Base-by-base conservation (phyloP, 768 basidiomycete genomes). In the Brasilioporus rufonigricans region DNA sequence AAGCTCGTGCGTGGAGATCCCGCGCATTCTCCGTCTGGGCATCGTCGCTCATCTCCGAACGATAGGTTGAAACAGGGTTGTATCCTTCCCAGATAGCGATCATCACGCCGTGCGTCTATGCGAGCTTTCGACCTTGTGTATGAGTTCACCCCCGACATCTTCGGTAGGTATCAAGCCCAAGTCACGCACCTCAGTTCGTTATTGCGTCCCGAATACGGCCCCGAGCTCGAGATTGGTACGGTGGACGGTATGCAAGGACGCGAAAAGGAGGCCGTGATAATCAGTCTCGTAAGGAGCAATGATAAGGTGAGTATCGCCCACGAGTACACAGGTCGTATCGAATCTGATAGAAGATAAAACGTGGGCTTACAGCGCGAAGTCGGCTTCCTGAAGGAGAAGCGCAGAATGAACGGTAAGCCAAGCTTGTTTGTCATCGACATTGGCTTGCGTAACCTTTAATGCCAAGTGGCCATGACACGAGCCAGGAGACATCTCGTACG, bases 191-290 rank as follows among this genome's bases (percentile, higher is more conserved):
- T 98, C 36, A 82, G 91, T 0, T 85, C 87, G 0, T 74, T 93
- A 40, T 74, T 99, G 19, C 83, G 88, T 23, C 84, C 87, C 0
- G 67, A 74, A n/a, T 79, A 89, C 62, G 89, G 88, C 0, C 69
- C 76, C 0, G 74, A 75, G 24, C 79, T 98, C 1, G 94, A 98
- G 61, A 92, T 97, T 41, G 97, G 95, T 1, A 92, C 89, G 0
- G 94, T 98, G 1, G 97, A 98, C 65, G 93, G 94, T 0, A 91
- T 98, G 86, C 97, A 99, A 75, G 96, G 96, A 0, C 83, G 97
- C 46, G 96, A 99, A 69, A 93, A 93, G 61, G 93, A 98, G 50
- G 93, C 93, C 0, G 84, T 98, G 36, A 83, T 98, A 23, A 90
- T 99, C 50, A 91, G 85, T 60, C 81, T 99, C 4, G 97, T 98